Base-by-base conservation (phyloP, 2,329 filamentous ascomycete species). In the Tolypocladium guangdongense region DNA sequence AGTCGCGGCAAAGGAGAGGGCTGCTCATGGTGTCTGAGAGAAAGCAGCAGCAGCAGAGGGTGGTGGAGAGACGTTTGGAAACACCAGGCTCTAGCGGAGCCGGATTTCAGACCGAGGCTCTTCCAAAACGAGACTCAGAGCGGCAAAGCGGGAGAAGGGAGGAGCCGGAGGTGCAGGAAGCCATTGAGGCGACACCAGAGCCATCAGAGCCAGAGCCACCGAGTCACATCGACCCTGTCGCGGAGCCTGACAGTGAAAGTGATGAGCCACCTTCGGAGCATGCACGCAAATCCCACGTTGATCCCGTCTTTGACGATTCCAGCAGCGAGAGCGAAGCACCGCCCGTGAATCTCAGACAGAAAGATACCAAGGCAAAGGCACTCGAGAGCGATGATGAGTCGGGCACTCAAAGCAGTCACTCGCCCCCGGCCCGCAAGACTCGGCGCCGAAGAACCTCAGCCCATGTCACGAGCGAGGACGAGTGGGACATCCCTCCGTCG, bases 1-100 rank as follows among this genome's bases (percentile, higher is more conserved):
- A 69, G 55, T 66, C 74, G 20, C 69, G 72, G 54, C 72, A 73
- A 55, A 75, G 72, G 55, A 70, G 76, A 51, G 77, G 78, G 2
- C 59, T 81, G 8, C 59, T 80, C 45, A 68, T 79, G 64, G 51
- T 77, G 5, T 67, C 72, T 1, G 71, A 76, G 51, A 68, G 62
- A 52, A 58, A 61, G 30, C 49, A 56, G 39, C 24, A 39, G 10
- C 50, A 51, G 5, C 41, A 50, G 22, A 27, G 14, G 24, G 12
- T 5, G 12, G 1, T 7, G n/a, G 8, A 27, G 10, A 20, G 36
- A n/a, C 30, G 22, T 8, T 36, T 8, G 35, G 35, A 32, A 41
- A 51, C 48, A 16, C 50, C 37, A 27, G 38, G 27, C 10, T 46
- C 39, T 32, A 51, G 52, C 20, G 36, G 27, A 18, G 22, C 20